Percentiles rank a stretch among this genome's conserved stretches.
Evolutionary conservation across 441 rosid species (phyloP).

Genomic region (Euphorbia neoarborescens): DNA sequence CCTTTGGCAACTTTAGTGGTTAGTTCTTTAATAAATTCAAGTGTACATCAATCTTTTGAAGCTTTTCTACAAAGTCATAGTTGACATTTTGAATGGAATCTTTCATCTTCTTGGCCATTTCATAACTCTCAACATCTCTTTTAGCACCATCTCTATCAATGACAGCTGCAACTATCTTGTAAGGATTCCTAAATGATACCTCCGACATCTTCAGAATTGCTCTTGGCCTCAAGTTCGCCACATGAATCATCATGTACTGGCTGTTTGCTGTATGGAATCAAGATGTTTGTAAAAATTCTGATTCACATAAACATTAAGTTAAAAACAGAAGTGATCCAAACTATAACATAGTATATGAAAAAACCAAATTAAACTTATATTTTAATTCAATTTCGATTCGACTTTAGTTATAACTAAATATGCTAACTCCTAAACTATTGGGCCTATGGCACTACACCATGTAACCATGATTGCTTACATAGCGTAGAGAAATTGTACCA

Average conservation of each 20-base stretch:
- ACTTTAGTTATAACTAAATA: no score
- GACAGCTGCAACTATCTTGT: neutral
- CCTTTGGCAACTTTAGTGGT: neutral
- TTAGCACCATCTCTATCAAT: neutral
- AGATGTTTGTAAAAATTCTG: neutral
- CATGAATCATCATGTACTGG: neutral
- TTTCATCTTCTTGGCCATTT: constrained; percentile 2
- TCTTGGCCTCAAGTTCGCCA: constrained; percentile 13
- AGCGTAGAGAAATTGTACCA: no score
- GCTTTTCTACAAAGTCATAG: neutral
- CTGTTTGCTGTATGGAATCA: neutral
- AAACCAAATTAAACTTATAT: no score
- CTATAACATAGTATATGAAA: no score
- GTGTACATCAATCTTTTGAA: constrained; percentile 5
- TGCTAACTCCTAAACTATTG: no score
- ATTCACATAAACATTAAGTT: no score
- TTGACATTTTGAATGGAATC: constrained; percentile 1
- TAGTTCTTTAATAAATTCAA: neutral
- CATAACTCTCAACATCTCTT: neutral
- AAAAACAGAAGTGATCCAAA: no score
- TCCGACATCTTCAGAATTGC: neutral
- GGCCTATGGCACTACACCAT: no score
- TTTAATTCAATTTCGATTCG: no score
- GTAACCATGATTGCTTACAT: no score
- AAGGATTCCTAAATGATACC: neutral